phyloP scores from a whole-genome alignment of 345 rosid species.

The Dipteronia sinensis region DNA sequence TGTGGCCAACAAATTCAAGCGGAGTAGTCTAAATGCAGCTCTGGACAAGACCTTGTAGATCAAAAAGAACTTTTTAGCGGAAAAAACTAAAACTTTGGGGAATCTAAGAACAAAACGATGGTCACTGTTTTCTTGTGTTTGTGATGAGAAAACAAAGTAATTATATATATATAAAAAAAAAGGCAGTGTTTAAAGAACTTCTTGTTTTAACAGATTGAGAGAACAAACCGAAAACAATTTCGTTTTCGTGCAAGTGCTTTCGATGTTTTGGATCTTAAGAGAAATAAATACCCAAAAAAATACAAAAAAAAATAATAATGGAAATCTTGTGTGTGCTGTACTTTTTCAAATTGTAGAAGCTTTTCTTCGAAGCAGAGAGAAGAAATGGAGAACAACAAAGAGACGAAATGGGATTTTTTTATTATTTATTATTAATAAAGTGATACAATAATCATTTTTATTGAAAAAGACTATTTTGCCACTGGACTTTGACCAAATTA shows the following conservation, averaged over 20 bases:
- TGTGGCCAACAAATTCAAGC: constrained; percentile 29
- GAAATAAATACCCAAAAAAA: not conserved
- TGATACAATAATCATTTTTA: constrained; percentile 7
- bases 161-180: not conserved
- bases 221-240: constrained; percentile 2
- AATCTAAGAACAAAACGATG: constrained; percentile 31
- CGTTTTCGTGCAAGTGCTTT: not conserved
- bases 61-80: not conserved
- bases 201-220: not conserved
- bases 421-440: not conserved
- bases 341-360: constrained; percentile 11
- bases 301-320: not conserved
- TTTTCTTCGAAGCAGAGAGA: not conserved
- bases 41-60: constrained; percentile 24
- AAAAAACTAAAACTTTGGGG: constrained; percentile 27
- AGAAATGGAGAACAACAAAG: constrained; percentile 6
- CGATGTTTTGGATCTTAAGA: constrained; percentile 30
- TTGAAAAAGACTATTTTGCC: constrained; percentile 19
- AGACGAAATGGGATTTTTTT: not conserved
- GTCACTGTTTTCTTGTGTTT: constrained; percentile 15
- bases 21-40: constrained; percentile 39
- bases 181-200: not conserved
- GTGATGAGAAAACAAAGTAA: not conserved
- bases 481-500: not conserved
- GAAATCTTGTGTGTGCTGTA: constrained; percentile 6